These are phyloP conservation scores for Candida ipomoeae DNA, from an alignment of 805 yeast genomes.

Conservation along the genomic window DNA sequence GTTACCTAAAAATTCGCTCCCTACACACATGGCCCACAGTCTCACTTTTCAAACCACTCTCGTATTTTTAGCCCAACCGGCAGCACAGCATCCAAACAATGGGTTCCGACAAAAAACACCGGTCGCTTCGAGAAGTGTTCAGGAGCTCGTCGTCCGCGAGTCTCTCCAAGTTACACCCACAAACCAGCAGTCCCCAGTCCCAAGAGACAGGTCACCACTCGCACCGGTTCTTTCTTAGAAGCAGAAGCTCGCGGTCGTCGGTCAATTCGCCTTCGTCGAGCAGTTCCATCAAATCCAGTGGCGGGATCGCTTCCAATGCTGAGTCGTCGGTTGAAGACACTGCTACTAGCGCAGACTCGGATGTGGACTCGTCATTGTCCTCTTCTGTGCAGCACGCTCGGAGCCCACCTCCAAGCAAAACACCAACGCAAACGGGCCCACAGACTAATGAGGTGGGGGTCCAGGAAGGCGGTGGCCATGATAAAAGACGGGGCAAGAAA, in stretches of 20 bases:
- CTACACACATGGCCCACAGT: not conserved
- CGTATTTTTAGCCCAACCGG: not conserved
- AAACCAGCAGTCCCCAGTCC: constrained; percentile 2
- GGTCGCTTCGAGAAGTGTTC: constrained; percentile 14
- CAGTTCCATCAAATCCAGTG: constrained; percentile 18
- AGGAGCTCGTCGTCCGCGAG: constrained; percentile 9
- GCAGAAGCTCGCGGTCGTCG: constrained; percentile 21
- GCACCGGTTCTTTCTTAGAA: constrained; percentile 25
- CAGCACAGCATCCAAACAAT: constrained; percentile 3
- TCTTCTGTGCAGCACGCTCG: not conserved
- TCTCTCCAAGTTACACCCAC: constrained; percentile 4
- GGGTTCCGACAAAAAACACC: constrained; percentile 12
- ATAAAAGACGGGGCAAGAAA: constrained; percentile 4
- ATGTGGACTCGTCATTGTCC: not conserved
- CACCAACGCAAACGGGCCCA: no score
- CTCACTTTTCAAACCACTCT: not conserved
- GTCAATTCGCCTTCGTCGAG: constrained; percentile 26
- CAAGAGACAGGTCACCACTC: constrained; percentile 8
- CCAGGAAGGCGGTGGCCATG: constrained; percentile 2
- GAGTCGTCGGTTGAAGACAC: constrained; percentile 7
- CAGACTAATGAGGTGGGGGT: not conserved
- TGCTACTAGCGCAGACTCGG: not conserved
- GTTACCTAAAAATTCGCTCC: constrained; percentile 1
- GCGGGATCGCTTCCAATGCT: constrained; percentile 10
- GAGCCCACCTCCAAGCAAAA: not conserved